Base-by-base conservation (phyloP, 192 early-diverging fungal species). In the Coemansia furcata region DNA sequence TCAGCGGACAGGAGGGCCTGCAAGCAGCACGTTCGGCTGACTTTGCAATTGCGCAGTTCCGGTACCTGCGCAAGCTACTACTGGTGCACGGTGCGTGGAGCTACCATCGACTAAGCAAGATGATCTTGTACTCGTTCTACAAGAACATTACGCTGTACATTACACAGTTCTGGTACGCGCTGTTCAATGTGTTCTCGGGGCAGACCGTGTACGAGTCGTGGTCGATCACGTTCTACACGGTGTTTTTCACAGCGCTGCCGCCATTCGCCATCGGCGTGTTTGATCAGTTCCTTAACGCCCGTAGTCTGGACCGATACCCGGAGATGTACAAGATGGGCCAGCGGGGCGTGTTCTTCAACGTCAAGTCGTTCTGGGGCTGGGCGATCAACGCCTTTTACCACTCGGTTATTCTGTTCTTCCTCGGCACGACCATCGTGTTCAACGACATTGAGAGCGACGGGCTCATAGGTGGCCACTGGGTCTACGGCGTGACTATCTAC, bases 11-110 rank as follows among this genome's bases (percentile, higher is more conserved):
- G 66, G 96, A 98, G 77, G 96, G 96, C n/a, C 68, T 95, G 76
- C 95, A 98, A 71, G 96, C 96, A 3, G 91, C 88, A 3, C 92
- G 94, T 91, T 90, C 94, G 3, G 85, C 89, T 26, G 96, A 98
- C 83, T 98, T 95, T 71, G 91, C 92, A 0, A 92, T 98, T 68
- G 90, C 87, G 3, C 94, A 97, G 80, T 98, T 98, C 80, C 84
- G 90, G 43, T 97, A 86, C 63, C 66, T 98, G 58, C 86, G 83
- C 30, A 89, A 90, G 81, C 81, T 98, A 23, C 72, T 97, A 32
- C 85, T 97, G 6, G 93, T 97, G n/a, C 96, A 98, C 17, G 89
- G 93, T 7, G 81, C 98, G 59, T 98, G 95, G 95, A 92, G 89
- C 0, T 95, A 94, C 59, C 69, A 91, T 38, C 86, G 94, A 38